Conservation (phyloP, 2,329 filamentous ascomycete genomes). For the Fusarium sp. region DNA sequence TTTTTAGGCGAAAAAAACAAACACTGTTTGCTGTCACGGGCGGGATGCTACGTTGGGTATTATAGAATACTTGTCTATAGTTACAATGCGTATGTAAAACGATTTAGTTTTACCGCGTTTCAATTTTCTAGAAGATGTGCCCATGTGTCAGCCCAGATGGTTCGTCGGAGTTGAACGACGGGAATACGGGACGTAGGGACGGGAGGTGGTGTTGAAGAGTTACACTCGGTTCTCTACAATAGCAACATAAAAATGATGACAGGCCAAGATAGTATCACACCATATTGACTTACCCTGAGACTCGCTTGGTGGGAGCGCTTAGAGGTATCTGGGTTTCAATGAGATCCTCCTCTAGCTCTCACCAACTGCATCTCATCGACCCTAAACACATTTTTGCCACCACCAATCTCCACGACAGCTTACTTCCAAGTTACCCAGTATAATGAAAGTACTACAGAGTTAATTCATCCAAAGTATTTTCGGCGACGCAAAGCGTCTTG, state of each 20-base stretch:
- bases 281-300: neutral
- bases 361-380: neutral
- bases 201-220: neutral
- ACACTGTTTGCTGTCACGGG: neutral
- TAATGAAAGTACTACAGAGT: neutral
- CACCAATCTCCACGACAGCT: neutral
- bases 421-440: neutral
- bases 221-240: neutral
- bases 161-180: neutral
- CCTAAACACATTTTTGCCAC: neutral
- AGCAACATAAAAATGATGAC: neutral
- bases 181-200: neutral
- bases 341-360: neutral
- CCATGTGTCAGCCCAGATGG: neutral
- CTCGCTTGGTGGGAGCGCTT: neutral
- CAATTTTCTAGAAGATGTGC: neutral
- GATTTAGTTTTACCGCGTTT: neutral
- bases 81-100: neutral
- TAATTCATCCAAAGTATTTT: neutral
- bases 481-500: neutral
- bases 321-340: neutral
- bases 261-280: neutral
- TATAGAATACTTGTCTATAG: neutral
- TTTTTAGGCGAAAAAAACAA: neutral
- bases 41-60: neutral